Conservation (phyloP, 176 grass and related monocot species). For the Tillandsia fasciculata region DNA sequence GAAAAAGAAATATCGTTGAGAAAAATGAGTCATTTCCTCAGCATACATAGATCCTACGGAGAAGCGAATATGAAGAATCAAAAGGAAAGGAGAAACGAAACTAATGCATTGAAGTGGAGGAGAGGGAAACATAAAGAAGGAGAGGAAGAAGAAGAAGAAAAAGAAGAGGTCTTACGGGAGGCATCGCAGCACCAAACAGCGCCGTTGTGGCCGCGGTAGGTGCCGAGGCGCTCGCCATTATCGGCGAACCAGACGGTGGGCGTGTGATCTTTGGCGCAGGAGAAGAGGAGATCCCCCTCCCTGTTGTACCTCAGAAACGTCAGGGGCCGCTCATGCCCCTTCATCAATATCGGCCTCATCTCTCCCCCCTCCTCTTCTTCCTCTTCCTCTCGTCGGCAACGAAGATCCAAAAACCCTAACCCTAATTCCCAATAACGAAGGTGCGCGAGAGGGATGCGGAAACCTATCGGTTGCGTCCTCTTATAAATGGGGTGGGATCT, state of each 20-base stretch:
- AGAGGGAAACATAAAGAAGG: not conserved
- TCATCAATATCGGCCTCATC: slow-evolving; percentile 95
- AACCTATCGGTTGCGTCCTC: no score
- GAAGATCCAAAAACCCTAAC: no score
- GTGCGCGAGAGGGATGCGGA: no score
- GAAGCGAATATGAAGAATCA: no score
- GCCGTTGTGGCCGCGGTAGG: slow-evolving; percentile 94
- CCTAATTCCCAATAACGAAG: no score
- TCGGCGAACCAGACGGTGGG: slow-evolving; percentile 85
- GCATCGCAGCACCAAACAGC: slow-evolving; percentile 88
- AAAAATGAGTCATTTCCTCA: no score
- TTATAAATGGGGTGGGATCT: no score
- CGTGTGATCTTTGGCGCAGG: slow-evolving; percentile 89
- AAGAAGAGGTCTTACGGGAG: slow-evolving; percentile 32
- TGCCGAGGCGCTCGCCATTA: slow-evolving; percentile 71
- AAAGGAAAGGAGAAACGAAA: no score
- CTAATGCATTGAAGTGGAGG: no score
- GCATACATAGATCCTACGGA: no score
- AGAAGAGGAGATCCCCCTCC: slow-evolving; percentile 89
- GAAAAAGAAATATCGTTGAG: no score
- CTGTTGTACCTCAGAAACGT: slow-evolving; percentile 93
- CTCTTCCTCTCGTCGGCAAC: not conserved
- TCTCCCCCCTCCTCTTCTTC: not conserved
- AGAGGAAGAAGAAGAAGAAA: not conserved
- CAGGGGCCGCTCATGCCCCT: slow-evolving; percentile 82